phyloP scores from a whole-genome alignment of 2,329 filamentous ascomycete species.

The Lizonia empirigonia region DNA sequence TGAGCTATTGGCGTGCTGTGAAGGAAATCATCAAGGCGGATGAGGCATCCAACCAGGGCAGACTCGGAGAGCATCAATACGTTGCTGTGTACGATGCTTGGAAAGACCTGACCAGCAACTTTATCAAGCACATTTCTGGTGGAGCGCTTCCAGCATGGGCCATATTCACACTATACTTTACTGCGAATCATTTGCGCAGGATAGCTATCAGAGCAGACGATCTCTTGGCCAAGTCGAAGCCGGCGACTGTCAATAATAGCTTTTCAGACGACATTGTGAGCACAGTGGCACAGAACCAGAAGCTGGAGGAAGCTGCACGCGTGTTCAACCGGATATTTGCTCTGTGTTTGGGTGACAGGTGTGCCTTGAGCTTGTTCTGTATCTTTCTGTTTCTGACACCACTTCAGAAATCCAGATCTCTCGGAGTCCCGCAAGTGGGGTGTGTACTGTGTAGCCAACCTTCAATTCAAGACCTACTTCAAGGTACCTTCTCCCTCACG shows the following conservation, averaged over 20 bases:
- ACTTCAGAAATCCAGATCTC: constrained; percentile 72
- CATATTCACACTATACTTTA: constrained; percentile 85
- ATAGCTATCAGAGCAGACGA: constrained; percentile 93
- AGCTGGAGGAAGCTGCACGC: constrained; percentile 87
- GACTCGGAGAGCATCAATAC: constrained; percentile 65
- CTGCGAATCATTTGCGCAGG: constrained; percentile 81
- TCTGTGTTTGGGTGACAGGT: constrained; percentile 88
- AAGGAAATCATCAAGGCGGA: constrained; percentile 73
- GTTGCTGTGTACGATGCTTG: constrained; percentile 84
- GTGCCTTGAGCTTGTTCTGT: constrained; percentile 24
- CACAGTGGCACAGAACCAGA: constrained; percentile 70
- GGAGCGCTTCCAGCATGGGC: constrained; percentile 85
- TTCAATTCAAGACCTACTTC: constrained; percentile 98
- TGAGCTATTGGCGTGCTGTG: constrained; percentile 81
- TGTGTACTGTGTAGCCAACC: constrained; percentile 90
- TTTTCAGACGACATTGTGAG: constrained; percentile 83
- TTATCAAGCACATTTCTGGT: constrained; percentile 82
- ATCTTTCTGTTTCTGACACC: constrained; percentile 26
- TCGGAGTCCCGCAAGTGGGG: constrained; percentile 93
- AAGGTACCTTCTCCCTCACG: constrained; percentile 56
- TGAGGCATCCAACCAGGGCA: constrained; percentile 56
- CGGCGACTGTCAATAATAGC: constrained; percentile 53
- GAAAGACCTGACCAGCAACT: constrained; percentile 78
- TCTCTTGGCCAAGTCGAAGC: constrained; percentile 60
- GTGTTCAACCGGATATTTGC: constrained; percentile 92